phyloP scores from a whole-genome alignment of 805 yeast genomes.

The Saturnispora mendoncae region DNA sequence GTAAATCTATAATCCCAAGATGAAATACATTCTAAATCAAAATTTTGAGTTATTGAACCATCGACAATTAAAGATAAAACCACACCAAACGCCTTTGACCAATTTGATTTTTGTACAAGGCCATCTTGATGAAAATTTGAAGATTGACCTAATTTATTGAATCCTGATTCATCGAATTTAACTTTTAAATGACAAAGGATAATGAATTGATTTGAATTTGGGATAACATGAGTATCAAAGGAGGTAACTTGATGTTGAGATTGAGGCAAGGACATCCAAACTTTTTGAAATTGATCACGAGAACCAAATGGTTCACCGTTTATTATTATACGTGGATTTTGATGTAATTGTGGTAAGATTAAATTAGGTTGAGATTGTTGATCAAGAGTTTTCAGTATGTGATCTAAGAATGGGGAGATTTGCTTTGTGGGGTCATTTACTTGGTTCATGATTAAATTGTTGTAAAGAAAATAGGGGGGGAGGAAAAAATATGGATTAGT shows the following conservation, averaged over 20 bases:
- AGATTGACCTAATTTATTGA: constrained; percentile 54
- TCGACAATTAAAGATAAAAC: constrained; percentile 52
- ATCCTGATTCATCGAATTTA: constrained; percentile 69
- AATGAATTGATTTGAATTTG: constrained; percentile 35
- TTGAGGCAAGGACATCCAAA: constrained; percentile 48
- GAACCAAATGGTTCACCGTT: constrained; percentile 52
- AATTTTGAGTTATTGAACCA: constrained; percentile 33
- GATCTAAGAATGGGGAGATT: constrained; percentile 13
- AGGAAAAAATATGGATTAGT: not conserved
- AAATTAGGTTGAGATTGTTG: constrained; percentile 16
- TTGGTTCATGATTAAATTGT: not conserved
- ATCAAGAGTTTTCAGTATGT: constrained; percentile 23
- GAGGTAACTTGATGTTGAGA: constrained; percentile 58
- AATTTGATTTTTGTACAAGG: constrained; percentile 36
- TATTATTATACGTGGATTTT: constrained; percentile 43
- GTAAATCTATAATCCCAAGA: constrained; percentile 61
- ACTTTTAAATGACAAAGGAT: constrained; percentile 49
- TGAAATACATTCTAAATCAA: constrained; percentile 40
- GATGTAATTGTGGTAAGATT: constrained; percentile 40
- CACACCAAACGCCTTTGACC: constrained; percentile 70
- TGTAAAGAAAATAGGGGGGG: no score
- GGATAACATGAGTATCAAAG: constrained; percentile 55
- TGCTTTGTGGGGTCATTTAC: constrained; percentile 1
- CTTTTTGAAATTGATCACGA: constrained; percentile 43
- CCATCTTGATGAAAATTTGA: constrained; percentile 38